Base-by-base conservation (phyloP, 2,329 filamentous ascomycete genomes). In the Epichloe festucae region DNA sequence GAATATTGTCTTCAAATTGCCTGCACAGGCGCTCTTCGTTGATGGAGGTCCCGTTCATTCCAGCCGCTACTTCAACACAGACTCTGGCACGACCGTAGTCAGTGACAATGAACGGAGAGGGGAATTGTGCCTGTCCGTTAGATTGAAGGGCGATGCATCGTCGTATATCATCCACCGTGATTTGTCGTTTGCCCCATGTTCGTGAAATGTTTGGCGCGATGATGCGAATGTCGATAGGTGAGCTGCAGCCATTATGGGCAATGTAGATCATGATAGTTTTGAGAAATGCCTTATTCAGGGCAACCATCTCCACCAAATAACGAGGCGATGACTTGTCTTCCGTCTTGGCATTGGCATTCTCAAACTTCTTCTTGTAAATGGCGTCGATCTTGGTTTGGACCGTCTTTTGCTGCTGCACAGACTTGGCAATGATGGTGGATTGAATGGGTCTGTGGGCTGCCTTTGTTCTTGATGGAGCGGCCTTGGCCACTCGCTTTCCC, bases 131-230 rank as follows among this genome's bases (percentile, higher is more conserved):
- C 4, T 69, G 70, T 54, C 41, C 39, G 15, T 67, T 65, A 2
- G 61, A 64, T 11, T 83, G 73, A n/a, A 89, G 68, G 47, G 82
- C 84, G 21, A 90, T 66, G 55, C 83, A 78, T 54, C 78, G 74
- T 55, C 80, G 79, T 46, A 89, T 70, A 59, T 90, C 85, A 41
- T 81, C 77, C 0, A 77, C 67, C 0, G 73, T 77, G 15, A 89
- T 83, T 52, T 74, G 74, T 35, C 84, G 76, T 68, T 85, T 88
- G 53, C 84, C 83, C 85, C 85, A 90, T 39, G 82, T 71, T 56
- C 80, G 76, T 12, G 84, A 78, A 41, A 87, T 72, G 52, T 81
- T 75, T 10, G 79, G 79, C 36, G 77, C 73, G 38, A 89, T 72
- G 34, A 73, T 69, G 38, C 74, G 71, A 44, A 89, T 65, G 59